These are phyloP conservation scores for Yamadazyma blattariae DNA, from an alignment of 1,139 yeast species.

Conservation along the genomic window DNA sequence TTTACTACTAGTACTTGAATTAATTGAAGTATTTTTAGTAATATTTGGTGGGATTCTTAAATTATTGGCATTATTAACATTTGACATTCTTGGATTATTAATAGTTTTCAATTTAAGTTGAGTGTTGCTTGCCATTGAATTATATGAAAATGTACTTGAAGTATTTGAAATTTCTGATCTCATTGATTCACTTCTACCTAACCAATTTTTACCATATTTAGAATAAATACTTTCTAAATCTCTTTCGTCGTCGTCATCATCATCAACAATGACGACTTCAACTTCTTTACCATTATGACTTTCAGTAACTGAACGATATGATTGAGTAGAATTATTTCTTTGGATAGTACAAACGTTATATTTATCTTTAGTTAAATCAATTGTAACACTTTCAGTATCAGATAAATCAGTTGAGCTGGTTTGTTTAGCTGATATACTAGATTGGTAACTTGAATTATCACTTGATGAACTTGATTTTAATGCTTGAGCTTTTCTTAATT, in stretches of 20 bases:
- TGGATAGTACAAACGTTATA: slow-evolving; percentile 36
- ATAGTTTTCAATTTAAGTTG: slow-evolving; percentile 16
- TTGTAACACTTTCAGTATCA: slow-evolving; percentile 37
- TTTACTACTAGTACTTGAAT: slow-evolving; percentile 13
- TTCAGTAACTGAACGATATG: slow-evolving; percentile 42
- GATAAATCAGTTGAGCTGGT: slow-evolving; percentile 17
- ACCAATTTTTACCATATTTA: slow-evolving; percentile 36
- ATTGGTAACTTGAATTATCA: slow-evolving; percentile 23
- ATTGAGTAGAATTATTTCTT: slow-evolving; percentile 31
- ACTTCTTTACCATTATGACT: slow-evolving; percentile 40
- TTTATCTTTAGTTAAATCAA: slow-evolving; percentile 43
- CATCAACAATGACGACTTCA: slow-evolving; percentile 47
- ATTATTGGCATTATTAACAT: not conserved
- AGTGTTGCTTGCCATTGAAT: slow-evolving; percentile 14
- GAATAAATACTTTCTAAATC: slow-evolving; percentile 42
- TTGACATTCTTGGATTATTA: too few species aligned
- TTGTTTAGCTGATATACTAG: slow-evolving; percentile 24
- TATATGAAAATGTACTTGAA: slow-evolving; percentile 16
- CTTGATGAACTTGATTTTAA: slow-evolving; percentile 2
- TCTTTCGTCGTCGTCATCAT: slow-evolving; percentile 33
- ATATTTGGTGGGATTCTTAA: not conserved
- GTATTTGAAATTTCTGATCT: slow-evolving; percentile 13
- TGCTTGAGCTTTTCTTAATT: slow-evolving; percentile 6
- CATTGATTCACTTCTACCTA: slow-evolving; percentile 21
- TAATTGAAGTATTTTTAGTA: slow-evolving; percentile 1